Percentiles rank a stretch among this genome's conserved stretches.
Evolutionary conservation across 148 eudicot species (phyloP).

Genomic region (Cornus florida): DNA sequence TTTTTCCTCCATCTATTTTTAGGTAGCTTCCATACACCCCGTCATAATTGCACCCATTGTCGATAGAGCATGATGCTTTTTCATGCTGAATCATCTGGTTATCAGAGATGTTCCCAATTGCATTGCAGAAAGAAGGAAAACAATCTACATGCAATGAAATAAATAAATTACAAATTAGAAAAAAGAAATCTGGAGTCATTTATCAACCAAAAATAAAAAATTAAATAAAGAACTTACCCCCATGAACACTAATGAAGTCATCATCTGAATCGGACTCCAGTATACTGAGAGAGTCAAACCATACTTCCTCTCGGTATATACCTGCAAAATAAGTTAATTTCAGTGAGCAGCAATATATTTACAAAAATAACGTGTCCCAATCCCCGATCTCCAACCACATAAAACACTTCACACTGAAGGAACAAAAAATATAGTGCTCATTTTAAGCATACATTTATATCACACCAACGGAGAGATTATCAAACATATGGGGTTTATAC

Average conservation of each 20-base stretch:
- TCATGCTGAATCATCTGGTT: constrained; percentile 1
- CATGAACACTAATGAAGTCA: constrained; percentile 68
- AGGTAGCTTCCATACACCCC: too few relatives aligned
- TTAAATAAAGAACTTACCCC: constrained; percentile 38
- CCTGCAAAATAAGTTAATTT: constrained; percentile 27
- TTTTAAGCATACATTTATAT: neutral
- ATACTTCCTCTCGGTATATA: constrained; percentile 62
- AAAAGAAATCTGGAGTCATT: neutral
- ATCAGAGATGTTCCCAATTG: neutral
- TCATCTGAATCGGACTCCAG: constrained; percentile 81
- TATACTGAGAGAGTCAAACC: constrained; percentile 77
- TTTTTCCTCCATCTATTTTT: neutral
- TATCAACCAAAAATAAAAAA: neutral
- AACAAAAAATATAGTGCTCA: neutral
- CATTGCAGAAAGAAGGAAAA: constrained; percentile 2
- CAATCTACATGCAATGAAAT: constrained; percentile 2
- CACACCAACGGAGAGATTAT: neutral
- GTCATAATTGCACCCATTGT: neutral
- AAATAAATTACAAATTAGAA: neutral
- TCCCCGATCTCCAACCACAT: neutral
- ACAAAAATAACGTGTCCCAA: neutral
- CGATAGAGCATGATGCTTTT: neutral
- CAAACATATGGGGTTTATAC: too few relatives aligned
- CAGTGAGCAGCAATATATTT: neutral
- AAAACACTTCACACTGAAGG: neutral